Percentiles rank a stretch among this genome's conserved stretches.
Evolutionary conservation across 352 stramenopile species (phyloP).

Genomic region (Halophytophthora batemanensis): DNA sequence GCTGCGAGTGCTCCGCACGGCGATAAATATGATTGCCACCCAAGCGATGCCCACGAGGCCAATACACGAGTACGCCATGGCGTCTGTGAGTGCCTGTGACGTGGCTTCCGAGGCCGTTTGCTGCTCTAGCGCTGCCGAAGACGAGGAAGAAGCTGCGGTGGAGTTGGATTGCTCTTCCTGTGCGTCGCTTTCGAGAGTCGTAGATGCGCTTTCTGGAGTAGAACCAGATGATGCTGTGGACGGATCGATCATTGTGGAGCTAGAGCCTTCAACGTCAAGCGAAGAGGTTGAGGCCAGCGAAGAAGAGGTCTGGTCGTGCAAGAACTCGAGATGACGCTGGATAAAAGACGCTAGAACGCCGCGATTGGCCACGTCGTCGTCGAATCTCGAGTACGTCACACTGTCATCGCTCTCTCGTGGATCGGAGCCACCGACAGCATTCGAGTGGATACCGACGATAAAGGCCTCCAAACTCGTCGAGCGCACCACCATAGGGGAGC

Average conservation of each 20-base stretch:
- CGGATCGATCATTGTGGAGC: neutral
- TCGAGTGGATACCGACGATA: constrained; percentile 60
- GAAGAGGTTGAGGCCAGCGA: constrained; percentile 6
- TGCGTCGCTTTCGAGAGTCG: neutral
- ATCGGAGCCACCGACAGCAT: constrained; percentile 33
- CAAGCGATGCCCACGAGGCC: constrained; percentile 40
- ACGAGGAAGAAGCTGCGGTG: constrained; percentile 8
- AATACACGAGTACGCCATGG: constrained; percentile 55
- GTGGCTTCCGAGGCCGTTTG: constrained; percentile 10
- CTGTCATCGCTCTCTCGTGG: constrained; percentile 1
- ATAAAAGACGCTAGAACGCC: constrained; percentile 54
- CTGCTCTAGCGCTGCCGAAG: constrained; percentile 13
- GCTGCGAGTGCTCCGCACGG: constrained; percentile 28
- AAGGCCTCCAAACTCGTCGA: constrained; percentile 55
- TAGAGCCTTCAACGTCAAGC: neutral
- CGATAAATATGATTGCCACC: constrained; percentile 52
- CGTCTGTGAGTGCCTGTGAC: constrained; percentile 17
- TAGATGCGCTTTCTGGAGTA: constrained; percentile 4
- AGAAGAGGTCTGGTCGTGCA: constrained; percentile 13
- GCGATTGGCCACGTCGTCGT: constrained; percentile 37
- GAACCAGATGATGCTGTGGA: no score
- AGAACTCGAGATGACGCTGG: constrained; percentile 36
- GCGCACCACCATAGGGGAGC: constrained; percentile 56
- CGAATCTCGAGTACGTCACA: constrained; percentile 22
- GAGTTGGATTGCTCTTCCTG: constrained; percentile 6